Evolutionary conservation across 208 protist species (phyloP).

Genomic region (Kentomonas sorsogonicus): DNA sequence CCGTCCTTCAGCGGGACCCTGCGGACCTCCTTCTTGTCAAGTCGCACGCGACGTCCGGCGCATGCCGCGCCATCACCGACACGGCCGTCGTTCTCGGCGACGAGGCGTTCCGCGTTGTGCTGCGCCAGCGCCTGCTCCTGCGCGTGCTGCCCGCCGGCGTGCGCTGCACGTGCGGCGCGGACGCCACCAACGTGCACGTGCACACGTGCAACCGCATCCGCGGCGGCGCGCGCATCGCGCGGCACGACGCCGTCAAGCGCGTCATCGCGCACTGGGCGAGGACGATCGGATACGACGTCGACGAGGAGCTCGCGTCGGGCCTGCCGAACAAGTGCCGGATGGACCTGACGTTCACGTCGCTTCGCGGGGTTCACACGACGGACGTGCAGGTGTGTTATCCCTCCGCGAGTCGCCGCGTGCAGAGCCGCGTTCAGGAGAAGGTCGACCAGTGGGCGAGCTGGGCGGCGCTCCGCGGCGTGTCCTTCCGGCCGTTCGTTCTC

Average conservation of each 20-base stretch:
- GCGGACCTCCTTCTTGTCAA: too few species aligned
- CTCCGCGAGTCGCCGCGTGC: background rate
- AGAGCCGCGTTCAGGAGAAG: conserved; percentile 6
- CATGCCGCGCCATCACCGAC: conserved; percentile 22
- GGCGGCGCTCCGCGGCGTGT: conserved; percentile 9
- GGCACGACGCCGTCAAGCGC: conserved; percentile 20
- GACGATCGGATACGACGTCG: conserved; percentile 12
- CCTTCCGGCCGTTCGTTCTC: conserved; percentile 20
- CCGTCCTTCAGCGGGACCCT: too few species aligned
- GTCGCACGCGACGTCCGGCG: conserved; percentile 2
- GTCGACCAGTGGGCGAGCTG: conserved; percentile 16
- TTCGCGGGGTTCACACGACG: conserved; percentile 14
- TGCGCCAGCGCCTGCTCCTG: conserved; percentile 17
- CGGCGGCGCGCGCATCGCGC: conserved; percentile 8
- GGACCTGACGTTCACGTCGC: conserved; percentile 15
- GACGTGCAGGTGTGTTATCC: conserved; percentile 26
- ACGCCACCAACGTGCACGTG: conserved; percentile 23
- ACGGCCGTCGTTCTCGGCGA: conserved; percentile 15
- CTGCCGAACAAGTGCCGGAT: conserved; percentile 10
- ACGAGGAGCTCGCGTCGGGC: conserved; percentile 11
- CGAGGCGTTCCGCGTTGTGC: conserved; percentile 12
- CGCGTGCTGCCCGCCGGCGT: conserved; percentile 11
- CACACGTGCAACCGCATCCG: conserved; percentile 20
- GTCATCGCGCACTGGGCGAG: conserved; percentile 16
- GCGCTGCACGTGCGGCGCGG: conserved; percentile 14